Conservation (phyloP, 1,139 yeast genomes). For the Pichia sp. region DNA sequence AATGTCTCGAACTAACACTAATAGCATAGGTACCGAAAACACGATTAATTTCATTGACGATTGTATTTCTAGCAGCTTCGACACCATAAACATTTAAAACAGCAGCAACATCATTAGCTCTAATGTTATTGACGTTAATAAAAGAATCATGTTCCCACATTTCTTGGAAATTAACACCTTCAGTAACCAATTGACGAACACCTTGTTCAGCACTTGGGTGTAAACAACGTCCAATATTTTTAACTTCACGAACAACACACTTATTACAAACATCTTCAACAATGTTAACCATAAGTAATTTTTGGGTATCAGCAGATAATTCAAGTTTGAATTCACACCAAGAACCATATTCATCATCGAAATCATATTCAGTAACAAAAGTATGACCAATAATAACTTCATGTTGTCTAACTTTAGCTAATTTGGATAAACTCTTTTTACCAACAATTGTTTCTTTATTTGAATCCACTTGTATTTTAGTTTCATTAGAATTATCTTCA, state of each 20-base stretch:
- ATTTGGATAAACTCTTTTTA: constrained; percentile 37
- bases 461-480: constrained; percentile 13
- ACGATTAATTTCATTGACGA: constrained; percentile 90
- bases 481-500: constrained; percentile 27
- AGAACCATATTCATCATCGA: constrained; percentile 80
- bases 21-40: constrained; percentile 97
- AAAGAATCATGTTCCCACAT: constrained; percentile 98
- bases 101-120: constrained; percentile 88
- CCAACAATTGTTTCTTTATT: constrained; percentile 14
- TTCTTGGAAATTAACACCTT: constrained; percentile 95
- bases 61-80: constrained; percentile 96
- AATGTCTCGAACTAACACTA: constrained; percentile 85
- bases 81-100: constrained; percentile 93
- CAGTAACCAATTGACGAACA: constrained; percentile 75
- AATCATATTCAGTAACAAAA: constrained; percentile 72
- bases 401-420: constrained; percentile 78
- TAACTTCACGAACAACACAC: constrained; percentile 90
- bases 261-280: constrained; percentile 86
- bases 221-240: constrained; percentile 86
- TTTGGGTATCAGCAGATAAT: constrained; percentile 80
- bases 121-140: constrained; percentile 78
- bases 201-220: constrained; percentile 70
- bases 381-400: constrained; percentile 70
- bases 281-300: constrained; percentile 93
- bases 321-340: constrained; percentile 92